Conservation (phyloP, 176 grass and related monocot genomes). For the Elaeis guineensis region DNA sequence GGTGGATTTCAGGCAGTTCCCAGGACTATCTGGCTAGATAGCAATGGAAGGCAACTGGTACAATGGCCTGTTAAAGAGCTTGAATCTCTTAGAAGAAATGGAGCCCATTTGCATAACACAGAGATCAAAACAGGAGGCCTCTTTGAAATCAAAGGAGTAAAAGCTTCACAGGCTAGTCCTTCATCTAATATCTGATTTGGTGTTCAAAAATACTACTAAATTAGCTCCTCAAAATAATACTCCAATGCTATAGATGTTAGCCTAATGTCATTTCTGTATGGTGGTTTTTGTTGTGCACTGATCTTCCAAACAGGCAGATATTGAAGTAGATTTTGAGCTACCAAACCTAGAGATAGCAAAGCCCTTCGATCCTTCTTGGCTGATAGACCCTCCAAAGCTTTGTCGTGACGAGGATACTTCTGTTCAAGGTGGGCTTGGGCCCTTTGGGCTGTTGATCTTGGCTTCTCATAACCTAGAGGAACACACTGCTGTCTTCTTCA, state of each 20-base stretch:
- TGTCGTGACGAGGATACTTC: conserved; percentile 43
- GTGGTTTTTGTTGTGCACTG: conserved; percentile 16
- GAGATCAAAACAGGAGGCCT: conserved; percentile 5
- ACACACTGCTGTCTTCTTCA: conserved; percentile 58
- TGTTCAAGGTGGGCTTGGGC: conserved; percentile 36
- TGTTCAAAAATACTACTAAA: no score
- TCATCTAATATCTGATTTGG: no score
- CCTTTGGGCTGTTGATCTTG: conserved; percentile 72
- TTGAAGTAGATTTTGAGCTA: conserved; percentile 69
- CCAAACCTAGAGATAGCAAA: conserved; percentile 27
- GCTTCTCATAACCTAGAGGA: conserved; percentile 60
- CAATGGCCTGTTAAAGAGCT: conserved; percentile 70
- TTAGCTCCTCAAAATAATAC: no score
- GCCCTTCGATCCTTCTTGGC: conserved; percentile 57
- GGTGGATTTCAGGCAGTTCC: conserved; percentile 22
- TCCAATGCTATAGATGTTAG: neutral
- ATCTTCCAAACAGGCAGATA: conserved; percentile 47
- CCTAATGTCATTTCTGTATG: neutral
- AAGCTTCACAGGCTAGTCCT: conserved; percentile 20
- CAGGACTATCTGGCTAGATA: conserved; percentile 48
- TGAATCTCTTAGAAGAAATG: conserved; percentile 32
- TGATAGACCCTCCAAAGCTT: conserved; percentile 49
- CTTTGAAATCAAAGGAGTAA: conserved; percentile 37
- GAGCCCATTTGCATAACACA: conserved; percentile 20
- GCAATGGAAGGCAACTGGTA: conserved; percentile 46